Conservation (phyloP, 73 alveolate species). For the Tetrahymena malaccensis region DNA sequence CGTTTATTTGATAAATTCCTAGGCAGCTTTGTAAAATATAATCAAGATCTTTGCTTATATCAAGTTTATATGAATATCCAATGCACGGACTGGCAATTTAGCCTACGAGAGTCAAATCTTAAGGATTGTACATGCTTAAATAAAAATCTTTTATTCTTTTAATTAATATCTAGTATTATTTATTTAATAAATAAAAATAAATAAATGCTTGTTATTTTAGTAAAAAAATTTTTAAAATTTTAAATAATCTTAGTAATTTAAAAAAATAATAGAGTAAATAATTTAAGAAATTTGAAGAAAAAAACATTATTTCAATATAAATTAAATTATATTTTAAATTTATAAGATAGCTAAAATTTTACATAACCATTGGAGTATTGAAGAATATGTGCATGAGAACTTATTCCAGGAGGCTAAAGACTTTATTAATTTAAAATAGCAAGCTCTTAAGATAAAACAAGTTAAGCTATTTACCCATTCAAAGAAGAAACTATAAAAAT, state of each 20-base stretch:
- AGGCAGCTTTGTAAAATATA: background rate
- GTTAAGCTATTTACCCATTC: background rate
- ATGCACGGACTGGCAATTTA: background rate
- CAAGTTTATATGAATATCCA: background rate
- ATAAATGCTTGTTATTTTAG: no score
- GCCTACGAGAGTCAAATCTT: background rate
- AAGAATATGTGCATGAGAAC: background rate
- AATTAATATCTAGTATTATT: background rate
- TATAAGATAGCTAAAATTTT: no score
- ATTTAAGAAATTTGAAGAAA: no score
- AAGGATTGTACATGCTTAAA: background rate
- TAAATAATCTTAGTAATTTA: no score
- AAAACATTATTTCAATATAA: no score
- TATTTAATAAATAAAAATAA: no score
- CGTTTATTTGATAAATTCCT: background rate
- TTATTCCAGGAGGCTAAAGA: background rate
- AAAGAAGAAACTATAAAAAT: background rate
- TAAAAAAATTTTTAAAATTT: no score
- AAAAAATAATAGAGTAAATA: no score
- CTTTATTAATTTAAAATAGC: no score
- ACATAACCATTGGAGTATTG: background rate
- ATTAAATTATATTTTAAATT: no score
- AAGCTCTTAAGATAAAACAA: background rate
- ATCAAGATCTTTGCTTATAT: background rate
- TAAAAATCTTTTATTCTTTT: background rate